phyloP scores from a whole-genome alignment of 768 basidiomycete genomes.

The Rickenella mellea region DNA sequence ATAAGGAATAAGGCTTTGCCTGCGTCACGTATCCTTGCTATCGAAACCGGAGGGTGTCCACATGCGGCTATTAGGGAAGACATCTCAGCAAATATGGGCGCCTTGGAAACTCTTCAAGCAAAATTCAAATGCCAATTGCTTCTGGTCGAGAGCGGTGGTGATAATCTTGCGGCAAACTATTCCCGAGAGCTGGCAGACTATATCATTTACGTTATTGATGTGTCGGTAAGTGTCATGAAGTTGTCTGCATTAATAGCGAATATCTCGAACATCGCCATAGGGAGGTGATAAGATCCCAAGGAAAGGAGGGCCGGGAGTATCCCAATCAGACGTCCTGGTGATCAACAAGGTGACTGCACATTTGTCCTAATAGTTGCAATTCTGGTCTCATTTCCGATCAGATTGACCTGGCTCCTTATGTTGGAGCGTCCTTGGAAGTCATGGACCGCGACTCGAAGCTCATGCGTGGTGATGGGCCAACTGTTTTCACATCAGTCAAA shows the following conservation, averaged over 20 bases:
- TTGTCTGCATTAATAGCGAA: not conserved
- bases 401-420: conserved; percentile 90
- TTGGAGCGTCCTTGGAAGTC: conserved; percentile 86
- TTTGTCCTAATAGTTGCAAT: not conserved
- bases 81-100: conserved; percentile 94
- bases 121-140: conserved; percentile 85
- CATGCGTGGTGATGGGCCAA: conserved; percentile 94
- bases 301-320: conserved; percentile 97
- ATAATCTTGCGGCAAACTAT: conserved; percentile 96
- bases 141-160: conserved; percentile 93
- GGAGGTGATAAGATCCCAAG: conserved; percentile 98
- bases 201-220: conserved; percentile 90
- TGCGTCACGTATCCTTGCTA: conserved; percentile 78
- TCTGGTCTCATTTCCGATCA: conserved; percentile 20
- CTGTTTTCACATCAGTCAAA: conserved; percentile 81
- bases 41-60: conserved; percentile 97
- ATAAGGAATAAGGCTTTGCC: conserved; percentile 88
- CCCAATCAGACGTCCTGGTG: conserved; percentile 87
- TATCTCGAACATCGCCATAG: conserved; percentile 25
- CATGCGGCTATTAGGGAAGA: conserved; percentile 98
- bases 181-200: conserved; percentile 95
- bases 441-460: conserved; percentile 90
- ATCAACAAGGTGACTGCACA: conserved; percentile 73
- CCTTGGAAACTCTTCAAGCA: conserved; percentile 87
- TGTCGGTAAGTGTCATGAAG: conserved; percentile 42